Conservation (phyloP, 2,329 filamentous ascomycete genomes). For the Diplocarpon mali region DNA sequence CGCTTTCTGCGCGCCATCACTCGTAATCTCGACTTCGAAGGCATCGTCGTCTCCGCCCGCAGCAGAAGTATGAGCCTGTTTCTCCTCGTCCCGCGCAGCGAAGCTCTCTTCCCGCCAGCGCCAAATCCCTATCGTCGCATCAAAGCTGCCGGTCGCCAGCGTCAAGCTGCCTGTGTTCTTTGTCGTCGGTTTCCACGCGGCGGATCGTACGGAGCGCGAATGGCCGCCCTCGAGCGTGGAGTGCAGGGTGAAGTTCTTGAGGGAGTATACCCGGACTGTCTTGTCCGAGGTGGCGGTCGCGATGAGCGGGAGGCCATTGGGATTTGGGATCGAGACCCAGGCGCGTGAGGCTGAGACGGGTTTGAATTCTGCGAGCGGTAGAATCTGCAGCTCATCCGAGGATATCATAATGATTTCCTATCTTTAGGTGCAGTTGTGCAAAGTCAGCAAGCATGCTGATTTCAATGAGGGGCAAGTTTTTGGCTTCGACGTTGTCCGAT, state of each 20-base stretch:
- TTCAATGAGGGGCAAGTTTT: too few relatives aligned
- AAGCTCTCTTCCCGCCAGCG: constrained; percentile 39
- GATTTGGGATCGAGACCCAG: constrained; percentile 80
- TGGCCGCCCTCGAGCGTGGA: constrained; percentile 78
- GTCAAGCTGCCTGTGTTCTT: constrained; percentile 53
- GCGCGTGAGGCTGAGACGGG: constrained; percentile 57
- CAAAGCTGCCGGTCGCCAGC: constrained; percentile 86
- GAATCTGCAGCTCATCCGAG: constrained; percentile 1
- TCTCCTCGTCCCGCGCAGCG: constrained; percentile 23
- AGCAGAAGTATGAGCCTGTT: constrained; percentile 23
- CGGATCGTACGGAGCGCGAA: constrained; percentile 75
- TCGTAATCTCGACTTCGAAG: constrained; percentile 35
- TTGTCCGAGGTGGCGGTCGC: constrained; percentile 83
- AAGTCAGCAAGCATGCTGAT: too few relatives aligned
- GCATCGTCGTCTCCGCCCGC: constrained; percentile 16
- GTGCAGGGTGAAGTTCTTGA: constrained; percentile 68
- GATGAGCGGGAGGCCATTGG: constrained; percentile 66
- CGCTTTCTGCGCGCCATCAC: constrained; percentile 15
- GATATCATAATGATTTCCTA: too few relatives aligned
- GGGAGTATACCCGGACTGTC: constrained; percentile 79
- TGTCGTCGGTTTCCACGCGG: constrained; percentile 74
- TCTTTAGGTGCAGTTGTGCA: too few relatives aligned
- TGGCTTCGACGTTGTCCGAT: too few relatives aligned
- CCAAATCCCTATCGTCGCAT: constrained; percentile 83
- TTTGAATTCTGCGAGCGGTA: constrained; percentile 25